Evolutionary conservation across 257 asterid species (phyloP).

Genomic region (Salvia splendens): DNA sequence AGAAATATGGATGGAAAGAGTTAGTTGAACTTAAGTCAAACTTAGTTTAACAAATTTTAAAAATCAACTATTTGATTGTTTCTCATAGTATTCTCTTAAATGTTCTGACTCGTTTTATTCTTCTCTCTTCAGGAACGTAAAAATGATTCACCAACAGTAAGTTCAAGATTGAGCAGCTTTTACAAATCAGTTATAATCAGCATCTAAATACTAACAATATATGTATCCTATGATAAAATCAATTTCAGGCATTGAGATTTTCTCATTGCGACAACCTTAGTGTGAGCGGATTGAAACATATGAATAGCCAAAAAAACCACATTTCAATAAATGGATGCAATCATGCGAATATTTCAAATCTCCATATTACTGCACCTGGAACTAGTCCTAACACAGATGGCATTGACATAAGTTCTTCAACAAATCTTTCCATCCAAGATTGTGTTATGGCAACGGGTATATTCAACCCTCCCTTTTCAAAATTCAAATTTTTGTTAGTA

Average conservation of each 20-base stretch:
- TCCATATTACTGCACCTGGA: constrained; percentile 23
- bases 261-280: constrained; percentile 18
- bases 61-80: too few species aligned
- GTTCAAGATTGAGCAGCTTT: background rate
- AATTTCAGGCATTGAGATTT: constrained; percentile 26
- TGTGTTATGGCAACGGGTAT: constrained; percentile 27
- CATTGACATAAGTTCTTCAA: constrained; percentile 21
- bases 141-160: constrained; percentile 22
- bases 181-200: background rate
- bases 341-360: constrained; percentile 17
- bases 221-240: too few species aligned
- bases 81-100: background rate
- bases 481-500: background rate
- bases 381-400: constrained; percentile 31
- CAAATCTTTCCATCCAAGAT: constrained; percentile 17
- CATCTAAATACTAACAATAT: background rate
- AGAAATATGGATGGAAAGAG: too few species aligned
- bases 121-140: background rate
- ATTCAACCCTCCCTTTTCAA: background rate
- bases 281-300: constrained; percentile 24
- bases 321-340: constrained; percentile 26
- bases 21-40: too few species aligned
- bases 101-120: background rate
- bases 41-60: too few species aligned
- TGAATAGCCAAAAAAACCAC: constrained; percentile 26